phyloP scores from a whole-genome alignment of 2,329 filamentous ascomycete species.

The Pezicula carpinea region DNA sequence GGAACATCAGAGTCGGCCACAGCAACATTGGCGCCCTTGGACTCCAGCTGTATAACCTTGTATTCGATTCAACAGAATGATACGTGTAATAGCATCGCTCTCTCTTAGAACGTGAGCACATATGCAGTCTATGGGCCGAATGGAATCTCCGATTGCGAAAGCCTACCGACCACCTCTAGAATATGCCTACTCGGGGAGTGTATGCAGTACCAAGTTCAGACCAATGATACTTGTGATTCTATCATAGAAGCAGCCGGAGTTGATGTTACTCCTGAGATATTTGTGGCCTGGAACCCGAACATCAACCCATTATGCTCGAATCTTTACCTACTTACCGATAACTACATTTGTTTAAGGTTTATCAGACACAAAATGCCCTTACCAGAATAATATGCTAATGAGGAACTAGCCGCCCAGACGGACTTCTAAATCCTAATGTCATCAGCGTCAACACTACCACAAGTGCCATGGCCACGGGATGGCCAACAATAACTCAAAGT shows the following conservation, averaged over 20 bases:
- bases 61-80: not conserved
- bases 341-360: not conserved
- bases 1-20: too few species aligned
- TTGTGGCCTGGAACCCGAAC: not conserved
- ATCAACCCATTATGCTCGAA: not conserved
- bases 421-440: not conserved
- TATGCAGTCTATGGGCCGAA: not conserved
- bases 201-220: not conserved
- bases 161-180: not conserved
- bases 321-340: not conserved
- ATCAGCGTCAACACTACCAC: not conserved
- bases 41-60: not conserved
- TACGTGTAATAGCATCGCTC: not conserved
- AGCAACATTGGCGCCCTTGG: not conserved
- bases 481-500: not conserved
- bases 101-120: not conserved
- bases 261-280: not conserved
- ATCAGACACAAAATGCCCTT: not conserved
- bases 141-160: not conserved
- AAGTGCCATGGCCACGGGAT: not conserved
- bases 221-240: not conserved
- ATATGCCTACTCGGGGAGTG: not conserved
- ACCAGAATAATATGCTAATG: not conserved
- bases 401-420: not conserved
- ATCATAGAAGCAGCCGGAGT: not conserved